Base-by-base conservation (phyloP, 371 early-diverging fungal species). In the Basidiobolus meristosporus region DNA sequence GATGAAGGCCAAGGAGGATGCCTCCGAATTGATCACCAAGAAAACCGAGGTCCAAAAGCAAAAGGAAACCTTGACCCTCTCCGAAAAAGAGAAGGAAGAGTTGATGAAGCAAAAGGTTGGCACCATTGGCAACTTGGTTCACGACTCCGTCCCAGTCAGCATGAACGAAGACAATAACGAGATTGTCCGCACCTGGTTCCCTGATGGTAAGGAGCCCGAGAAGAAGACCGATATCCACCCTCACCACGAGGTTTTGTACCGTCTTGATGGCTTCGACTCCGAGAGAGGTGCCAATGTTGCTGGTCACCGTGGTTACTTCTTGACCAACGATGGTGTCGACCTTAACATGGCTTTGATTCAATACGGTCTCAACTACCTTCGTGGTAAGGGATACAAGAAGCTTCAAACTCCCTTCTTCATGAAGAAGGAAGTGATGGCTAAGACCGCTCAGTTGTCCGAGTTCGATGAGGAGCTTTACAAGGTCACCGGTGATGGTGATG, bases 401-500 rank as follows among this genome's bases (percentile, higher is more conserved):
- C 68, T 99, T 30, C 91, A 91, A 70, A 96, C 99, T 11, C 99
- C 99, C 18, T 99, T 86, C 67, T 90, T 99, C 54, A 98, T 99
- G 97, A 80, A 80, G 47, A 80, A 76, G 65, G 96, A 93, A 23
- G 69, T 88, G 29, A 99, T 99, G 99, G 87, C 88, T 35, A 87
- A 83, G 71, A 98, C 99, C 20, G 97, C 98, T 7, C 99, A 99
- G 63, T 71, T 99, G 40, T 78, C 80, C 45, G 89, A 99, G 62
- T 99, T 97, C 59, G 99, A 99, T 53, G 99, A 99, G 54, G 98
- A 97, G 54, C 70, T 99, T 36, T 99, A 98, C 78, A 97, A 91
- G 61, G 84, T 83, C 30, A 56, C 69, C 46, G 84, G 79, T 31
- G 90, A 85, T 34, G 87, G 76, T 50, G 89, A 90, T 43, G 91